Conservation (phyloP, 2,329 filamentous ascomycete species). For the Aureobasidium lini region DNA sequence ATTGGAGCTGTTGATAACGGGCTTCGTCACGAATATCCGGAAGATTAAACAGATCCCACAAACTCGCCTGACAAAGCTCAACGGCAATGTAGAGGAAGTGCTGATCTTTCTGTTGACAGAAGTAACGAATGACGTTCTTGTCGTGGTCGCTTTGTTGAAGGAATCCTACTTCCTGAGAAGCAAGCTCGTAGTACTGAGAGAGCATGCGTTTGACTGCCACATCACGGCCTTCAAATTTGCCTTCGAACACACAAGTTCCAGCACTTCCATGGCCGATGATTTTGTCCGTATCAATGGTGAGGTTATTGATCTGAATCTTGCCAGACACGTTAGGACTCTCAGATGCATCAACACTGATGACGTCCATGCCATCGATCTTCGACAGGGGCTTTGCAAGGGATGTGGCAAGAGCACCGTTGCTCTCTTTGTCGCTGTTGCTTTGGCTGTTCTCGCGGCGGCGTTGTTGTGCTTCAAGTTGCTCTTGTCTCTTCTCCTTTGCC, state of each 20-base stretch:
- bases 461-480: conserved; percentile 17
- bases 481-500: conserved; percentile 25
- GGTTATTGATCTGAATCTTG: conserved; percentile 52
- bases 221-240: conserved; percentile 85
- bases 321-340: conserved; percentile 37
- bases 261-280: conserved; percentile 75
- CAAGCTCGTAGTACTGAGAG: conserved; percentile 91
- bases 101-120: conserved; percentile 78
- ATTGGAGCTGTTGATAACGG: conserved; percentile 30
- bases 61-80: conserved; percentile 85
- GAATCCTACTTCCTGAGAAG: conserved; percentile 84
- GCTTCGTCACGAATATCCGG: conserved; percentile 44
- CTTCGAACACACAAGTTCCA: conserved; percentile 91
- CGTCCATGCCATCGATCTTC: conserved; percentile 26
- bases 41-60: conserved; percentile 80
- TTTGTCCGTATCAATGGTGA: conserved; percentile 52
- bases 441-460: conserved; percentile 13
- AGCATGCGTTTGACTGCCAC: conserved; percentile 97
- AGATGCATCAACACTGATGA: conserved; percentile 37
- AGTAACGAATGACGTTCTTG: conserved; percentile 94
- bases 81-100: conserved; percentile 95
- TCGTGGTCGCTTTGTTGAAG: conserved; percentile 92
- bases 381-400: conserved; percentile 22
- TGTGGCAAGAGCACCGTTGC: conserved; percentile 24
- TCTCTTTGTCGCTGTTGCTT: conserved; percentile 14